These are phyloP conservation scores for Chaetomium olivaceum DNA, from an alignment of 2,329 filamentous ascomycete genomes.

Conservation along the genomic window DNA sequence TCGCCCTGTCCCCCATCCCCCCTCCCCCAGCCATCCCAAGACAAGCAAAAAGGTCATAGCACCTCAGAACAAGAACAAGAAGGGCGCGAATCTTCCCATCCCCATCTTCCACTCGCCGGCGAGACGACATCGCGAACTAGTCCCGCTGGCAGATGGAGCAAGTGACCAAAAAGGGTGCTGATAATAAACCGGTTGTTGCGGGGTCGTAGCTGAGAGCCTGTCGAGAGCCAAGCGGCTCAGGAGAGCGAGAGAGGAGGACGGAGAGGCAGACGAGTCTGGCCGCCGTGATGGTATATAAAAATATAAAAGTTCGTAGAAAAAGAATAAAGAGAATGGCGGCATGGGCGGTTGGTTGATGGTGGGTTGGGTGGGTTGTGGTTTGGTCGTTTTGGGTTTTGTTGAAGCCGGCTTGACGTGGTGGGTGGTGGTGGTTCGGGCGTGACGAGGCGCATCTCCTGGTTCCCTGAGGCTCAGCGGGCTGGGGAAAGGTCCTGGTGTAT, in stretches of 20 bases:
- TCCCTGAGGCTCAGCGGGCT: neutral
- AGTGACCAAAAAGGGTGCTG: neutral
- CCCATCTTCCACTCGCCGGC: neutral
- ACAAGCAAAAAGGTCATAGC: neutral
- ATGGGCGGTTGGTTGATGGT: neutral
- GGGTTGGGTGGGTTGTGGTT: neutral
- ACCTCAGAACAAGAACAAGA: slow-evolving; percentile 6
- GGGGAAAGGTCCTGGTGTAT: neutral
- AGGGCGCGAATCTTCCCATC: slow-evolving; percentile 21
- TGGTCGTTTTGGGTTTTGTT: neutral
- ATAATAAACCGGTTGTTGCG: neutral
- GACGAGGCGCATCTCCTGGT: neutral
- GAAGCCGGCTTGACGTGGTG: neutral
- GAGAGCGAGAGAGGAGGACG: neutral
- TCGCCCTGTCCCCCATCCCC: neutral
- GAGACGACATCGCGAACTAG: slow-evolving; percentile 16
- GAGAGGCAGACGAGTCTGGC: neutral
- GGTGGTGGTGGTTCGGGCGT: neutral
- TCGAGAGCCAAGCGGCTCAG: slow-evolving; percentile 2
- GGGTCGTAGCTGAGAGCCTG: neutral
- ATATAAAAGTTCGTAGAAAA: neutral
- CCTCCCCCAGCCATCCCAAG: neutral
- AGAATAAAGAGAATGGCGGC: neutral
- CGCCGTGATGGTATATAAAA: neutral
- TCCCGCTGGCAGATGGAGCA: neutral